phyloP scores from a whole-genome alignment of 352 stramenopile genomes.

The Pythium utonaiense region DNA sequence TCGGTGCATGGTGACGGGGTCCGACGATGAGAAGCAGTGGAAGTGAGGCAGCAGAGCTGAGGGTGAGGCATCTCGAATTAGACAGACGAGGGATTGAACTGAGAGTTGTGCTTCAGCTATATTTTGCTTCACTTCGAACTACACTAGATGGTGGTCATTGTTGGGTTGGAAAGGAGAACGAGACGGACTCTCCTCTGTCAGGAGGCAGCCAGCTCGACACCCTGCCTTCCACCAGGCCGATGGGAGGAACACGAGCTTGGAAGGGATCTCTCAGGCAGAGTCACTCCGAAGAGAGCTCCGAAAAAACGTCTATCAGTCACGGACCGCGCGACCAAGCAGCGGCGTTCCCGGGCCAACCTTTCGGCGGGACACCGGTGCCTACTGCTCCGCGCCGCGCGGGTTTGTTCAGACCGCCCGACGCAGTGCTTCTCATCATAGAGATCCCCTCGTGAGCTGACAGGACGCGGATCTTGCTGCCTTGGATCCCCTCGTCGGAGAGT shows the following conservation, averaged over 20 bases:
- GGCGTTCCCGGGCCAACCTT: constrained; percentile 56
- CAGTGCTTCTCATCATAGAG: constrained; percentile 83
- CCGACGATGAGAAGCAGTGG: too few relatives aligned
- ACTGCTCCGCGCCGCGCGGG: constrained; percentile 22
- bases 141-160: too few relatives aligned
- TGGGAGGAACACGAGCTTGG: background rate
- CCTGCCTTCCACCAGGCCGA: background rate
- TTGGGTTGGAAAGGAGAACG: background rate
- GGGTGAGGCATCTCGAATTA: background rate
- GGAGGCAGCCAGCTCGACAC: background rate
- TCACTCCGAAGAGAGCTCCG: constrained; percentile 32
- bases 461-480: background rate
- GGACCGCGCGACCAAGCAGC: constrained; percentile 27
- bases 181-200: background rate
- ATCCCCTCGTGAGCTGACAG: constrained; percentile 21
- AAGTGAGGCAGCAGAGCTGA: too few relatives aligned
- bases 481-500: background rate
- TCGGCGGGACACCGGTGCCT: constrained; percentile 46
- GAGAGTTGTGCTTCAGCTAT: background rate
- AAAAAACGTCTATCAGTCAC: constrained; percentile 81
- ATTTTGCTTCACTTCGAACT: background rate
- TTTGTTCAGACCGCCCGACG: constrained; percentile 87
- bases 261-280: constrained; percentile 59
- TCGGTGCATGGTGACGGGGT: constrained; percentile 40
- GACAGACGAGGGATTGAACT: background rate